These are phyloP conservation scores for Cordyceps javanica DNA, from an alignment of 2,329 filamentous ascomycete species.

Conservation along the genomic window DNA sequence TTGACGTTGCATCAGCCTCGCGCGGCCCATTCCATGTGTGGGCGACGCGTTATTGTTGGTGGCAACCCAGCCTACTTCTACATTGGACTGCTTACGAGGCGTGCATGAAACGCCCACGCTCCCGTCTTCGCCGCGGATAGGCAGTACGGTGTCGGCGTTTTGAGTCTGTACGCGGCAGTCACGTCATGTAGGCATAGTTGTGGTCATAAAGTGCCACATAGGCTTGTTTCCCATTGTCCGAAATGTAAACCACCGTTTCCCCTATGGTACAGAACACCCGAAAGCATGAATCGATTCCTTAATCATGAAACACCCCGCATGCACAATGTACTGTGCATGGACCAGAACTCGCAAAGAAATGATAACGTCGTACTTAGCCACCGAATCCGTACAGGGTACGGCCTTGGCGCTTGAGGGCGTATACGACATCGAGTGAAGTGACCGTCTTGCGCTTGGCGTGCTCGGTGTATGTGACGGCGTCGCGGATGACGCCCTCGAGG, in stretches of 20 bases:
- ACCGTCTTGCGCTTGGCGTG: slow-evolving; percentile 69
- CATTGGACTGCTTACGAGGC: too few species aligned
- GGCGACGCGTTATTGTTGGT: too few species aligned
- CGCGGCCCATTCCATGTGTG: too few species aligned
- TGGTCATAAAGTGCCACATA: slow-evolving; percentile 21
- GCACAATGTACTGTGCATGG: slow-evolving; percentile 16
- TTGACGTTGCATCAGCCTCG: too few species aligned
- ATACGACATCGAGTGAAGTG: slow-evolving; percentile 55
- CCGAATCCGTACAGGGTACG: slow-evolving; percentile 74
- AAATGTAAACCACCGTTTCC: slow-evolving; percentile 32
- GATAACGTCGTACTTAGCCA: slow-evolving; percentile 44
- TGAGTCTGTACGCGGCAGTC: too few species aligned
- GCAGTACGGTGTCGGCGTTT: too few species aligned
- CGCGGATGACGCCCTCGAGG: slow-evolving; percentile 62
- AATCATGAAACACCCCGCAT: slow-evolving; percentile 34
- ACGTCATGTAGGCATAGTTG: too few species aligned
- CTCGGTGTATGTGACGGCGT: slow-evolving; percentile 64
- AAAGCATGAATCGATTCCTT: slow-evolving; percentile 37
- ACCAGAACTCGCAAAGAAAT: slow-evolving; percentile 24
- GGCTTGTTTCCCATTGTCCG: slow-evolving; percentile 28
- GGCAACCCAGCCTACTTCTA: too few species aligned
- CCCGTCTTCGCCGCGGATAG: too few species aligned
- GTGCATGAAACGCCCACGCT: too few species aligned
- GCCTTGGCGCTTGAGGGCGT: slow-evolving; percentile 54
- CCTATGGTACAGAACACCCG: slow-evolving; percentile 40